Evolutionary conservation across 495 filamentous ascomycete species (phyloP).

Genomic region (Xylaria grammica): DNA sequence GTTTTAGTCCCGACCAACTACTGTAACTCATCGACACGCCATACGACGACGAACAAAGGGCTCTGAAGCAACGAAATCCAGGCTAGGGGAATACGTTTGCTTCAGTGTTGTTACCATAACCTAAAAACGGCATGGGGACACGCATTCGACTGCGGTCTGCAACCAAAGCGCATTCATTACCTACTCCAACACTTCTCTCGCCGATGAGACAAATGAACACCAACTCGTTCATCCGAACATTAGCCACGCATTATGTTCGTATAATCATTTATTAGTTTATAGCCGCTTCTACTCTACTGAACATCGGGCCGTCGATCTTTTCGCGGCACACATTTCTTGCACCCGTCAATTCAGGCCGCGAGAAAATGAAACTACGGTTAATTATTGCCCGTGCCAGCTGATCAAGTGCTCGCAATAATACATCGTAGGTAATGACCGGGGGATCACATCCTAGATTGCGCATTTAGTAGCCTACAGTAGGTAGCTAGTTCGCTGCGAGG

Average conservation of each 20-base stretch:
- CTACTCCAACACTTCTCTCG: not conserved
- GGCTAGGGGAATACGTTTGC: too few species aligned
- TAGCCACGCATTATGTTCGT: not conserved
- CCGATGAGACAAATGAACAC: not conserved
- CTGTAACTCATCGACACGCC: not conserved
- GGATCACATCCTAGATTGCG: not conserved
- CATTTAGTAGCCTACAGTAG: too few species aligned
- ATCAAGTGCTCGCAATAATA: not conserved
- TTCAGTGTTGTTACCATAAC: too few species aligned
- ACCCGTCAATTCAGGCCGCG: not conserved
- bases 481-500: too few species aligned
- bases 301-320: constrained; percentile 1
- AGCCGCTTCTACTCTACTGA: not conserved
- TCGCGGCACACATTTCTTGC: not conserved
- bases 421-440: not conserved
- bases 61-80: not conserved
- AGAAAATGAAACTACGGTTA: constrained; percentile 10
- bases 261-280: constrained; percentile 4
- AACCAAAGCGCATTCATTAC: not conserved
- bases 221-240: not conserved
- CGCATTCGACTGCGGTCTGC: not conserved
- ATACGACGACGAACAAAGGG: not conserved
- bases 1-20: not conserved
- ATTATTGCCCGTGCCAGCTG: not conserved
- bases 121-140: too few species aligned